Conservation (phyloP, 2,329 filamentous ascomycete species). For the Pseudogymnoascus sp. region DNA sequence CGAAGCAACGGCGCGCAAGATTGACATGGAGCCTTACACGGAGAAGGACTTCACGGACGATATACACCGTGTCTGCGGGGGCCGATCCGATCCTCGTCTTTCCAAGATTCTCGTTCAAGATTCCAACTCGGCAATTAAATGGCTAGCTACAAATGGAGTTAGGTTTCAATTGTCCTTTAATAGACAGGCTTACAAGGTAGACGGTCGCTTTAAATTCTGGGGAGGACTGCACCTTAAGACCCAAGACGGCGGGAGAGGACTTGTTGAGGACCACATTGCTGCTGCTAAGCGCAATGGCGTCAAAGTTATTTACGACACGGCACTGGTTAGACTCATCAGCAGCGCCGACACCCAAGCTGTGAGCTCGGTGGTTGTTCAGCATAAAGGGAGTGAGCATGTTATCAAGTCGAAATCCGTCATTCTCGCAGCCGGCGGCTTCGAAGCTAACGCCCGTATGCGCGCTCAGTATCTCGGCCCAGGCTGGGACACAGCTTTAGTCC, state of each 20-base stretch:
- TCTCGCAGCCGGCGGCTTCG: conserved; percentile 56
- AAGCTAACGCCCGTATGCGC: conserved; percentile 51
- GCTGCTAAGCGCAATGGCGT: conserved; percentile 37
- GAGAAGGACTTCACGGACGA: conserved; percentile 46
- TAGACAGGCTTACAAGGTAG: conserved; percentile 57
- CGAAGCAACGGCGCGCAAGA: conserved; percentile 34
- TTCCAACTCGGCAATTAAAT: conserved; percentile 44
- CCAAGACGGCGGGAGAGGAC: conserved; percentile 50
- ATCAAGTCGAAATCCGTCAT: conserved; percentile 39
- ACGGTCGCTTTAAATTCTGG: conserved; percentile 57
- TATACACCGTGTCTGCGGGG: conserved; percentile 48
- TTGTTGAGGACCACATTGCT: conserved; percentile 43
- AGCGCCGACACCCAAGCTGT: conserved; percentile 12
- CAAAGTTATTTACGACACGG: conserved; percentile 32
- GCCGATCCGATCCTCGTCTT: conserved; percentile 42
- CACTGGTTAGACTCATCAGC: no score
- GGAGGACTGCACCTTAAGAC: conserved; percentile 56
- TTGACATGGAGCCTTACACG: conserved; percentile 54
- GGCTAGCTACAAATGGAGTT: conserved; percentile 48
- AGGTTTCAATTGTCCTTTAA: conserved; percentile 56
- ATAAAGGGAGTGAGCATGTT: conserved; percentile 17
- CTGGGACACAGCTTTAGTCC: conserved; percentile 56
- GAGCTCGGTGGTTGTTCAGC: conserved; percentile 29
- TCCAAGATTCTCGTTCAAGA: conserved; percentile 43
- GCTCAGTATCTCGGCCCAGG: conserved; percentile 46